Base-by-base conservation (phyloP, 2,329 filamentous ascomycete species). In the Fusarium sambucinum region DNA sequence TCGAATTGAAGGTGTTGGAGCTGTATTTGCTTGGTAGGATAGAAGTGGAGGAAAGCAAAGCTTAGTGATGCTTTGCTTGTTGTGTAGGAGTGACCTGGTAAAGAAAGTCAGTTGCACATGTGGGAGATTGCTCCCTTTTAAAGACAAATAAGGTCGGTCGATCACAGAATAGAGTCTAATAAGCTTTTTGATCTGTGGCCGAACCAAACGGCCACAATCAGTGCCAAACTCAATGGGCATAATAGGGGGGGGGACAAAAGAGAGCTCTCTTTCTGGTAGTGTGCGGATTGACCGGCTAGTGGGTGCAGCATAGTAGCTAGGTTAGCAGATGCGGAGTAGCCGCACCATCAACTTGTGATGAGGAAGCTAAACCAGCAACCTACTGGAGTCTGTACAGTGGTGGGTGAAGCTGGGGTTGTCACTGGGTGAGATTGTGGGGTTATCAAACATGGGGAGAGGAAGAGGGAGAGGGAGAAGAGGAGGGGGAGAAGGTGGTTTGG, bases 281-380 rank as follows among this genome's bases (percentile, higher is more conserved):
- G 14, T 47, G 42, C 65, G 65, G 64, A 45, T 41, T 53, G 65
- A 11, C 59, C 59, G 65, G 48, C 25, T 42, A 48, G 47, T 51
- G 32, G 47, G 27, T 42, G 12, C 5, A 23, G 11, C 21, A 42
- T 16, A 19, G 19, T 35, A 35, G 30, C 46, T 35, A 32, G 21
- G 30, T 48, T 50, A 41, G 62, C 44, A 46, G 47, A 42, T 67
- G 64, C 64, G 64, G 64, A 68, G 64, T 54, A 68, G 40, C 53
- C 64, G 64, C 64, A 52, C 64, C 59, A 51, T 60, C 32, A 63
- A 42, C 60, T 50, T 51, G 44, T 17, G 21, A 64, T 45, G 33
- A 46, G 17, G 32, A 40, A 40, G 47, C 47, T 40, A 51, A 25
- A 38, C 47, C 17, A 40, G 13, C 33, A 51, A 27, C 23, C 8